Evolutionary conservation across 139 green algal species (phyloP), one percentile per base, ranked within the genome.

Genomic region (Gonium pectorale): DNA sequence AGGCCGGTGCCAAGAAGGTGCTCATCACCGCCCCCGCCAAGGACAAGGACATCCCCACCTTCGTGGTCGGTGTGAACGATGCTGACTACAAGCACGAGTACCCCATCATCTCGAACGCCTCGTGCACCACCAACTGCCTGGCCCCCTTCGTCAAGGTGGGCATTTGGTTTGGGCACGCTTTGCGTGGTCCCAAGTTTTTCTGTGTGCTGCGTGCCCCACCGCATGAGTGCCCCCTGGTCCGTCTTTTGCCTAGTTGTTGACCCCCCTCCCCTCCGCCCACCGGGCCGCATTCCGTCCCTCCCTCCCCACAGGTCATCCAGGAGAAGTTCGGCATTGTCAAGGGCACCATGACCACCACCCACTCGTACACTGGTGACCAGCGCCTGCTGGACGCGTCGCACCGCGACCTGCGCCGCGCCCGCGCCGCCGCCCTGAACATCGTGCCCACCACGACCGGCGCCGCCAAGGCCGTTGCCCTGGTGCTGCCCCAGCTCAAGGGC

Each of bases 341-440:
- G 96, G 97, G 97, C 71, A 98, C 93, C 73, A 99, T 99, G 97
- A 99, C 97, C 87, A 99, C 97, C 87, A 99, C 95, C 66, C 97
- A 99, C 96, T 98, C 95, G 21, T 99, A 99, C 97, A 99, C 97
- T 41, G 97, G 97, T 79, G 97, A 99, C 94, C 97, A 99, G 97
- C 90, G 96, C 81, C 94, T 99, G 92, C 93, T 99, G 86, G 97
- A 99, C 90, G 97, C 97, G 5, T 97, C 92, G n/a, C 97, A 99
- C 96, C 94, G 97, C 81, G 97, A 99, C 87, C 94, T 99, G 88
- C 94, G 97, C 86, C 95, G 97, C 81, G 97, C 97, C 13, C 97
- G 97, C 62, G 97, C 97, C 44, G 97, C 97, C 60, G 96, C 96
- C 40, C 94, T 99, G 38, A 99, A 99, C 94, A 99, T 99, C 88